Percentiles rank a stretch among this genome's conserved stretches.
phyloP scores from a whole-genome alignment of 2,329 filamentous ascomycete species.

The Aspergillus floridensis region DNA sequence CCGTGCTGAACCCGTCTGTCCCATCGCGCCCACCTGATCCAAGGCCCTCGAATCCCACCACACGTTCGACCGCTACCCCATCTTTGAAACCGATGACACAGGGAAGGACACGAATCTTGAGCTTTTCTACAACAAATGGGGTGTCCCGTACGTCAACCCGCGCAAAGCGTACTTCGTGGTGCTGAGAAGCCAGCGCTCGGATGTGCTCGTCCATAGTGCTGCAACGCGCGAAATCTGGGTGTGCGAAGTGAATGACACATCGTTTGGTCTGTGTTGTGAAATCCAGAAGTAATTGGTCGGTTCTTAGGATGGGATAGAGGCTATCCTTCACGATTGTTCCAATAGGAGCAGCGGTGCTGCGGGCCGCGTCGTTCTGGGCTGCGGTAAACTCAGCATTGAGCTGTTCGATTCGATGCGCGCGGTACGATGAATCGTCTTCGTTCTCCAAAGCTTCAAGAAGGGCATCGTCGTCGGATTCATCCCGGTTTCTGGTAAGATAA shows the following conservation, averaged over 20 bases:
- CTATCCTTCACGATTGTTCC: slow-evolving; percentile 24
- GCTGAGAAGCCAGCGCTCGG: slow-evolving; percentile 41
- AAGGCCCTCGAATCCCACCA: slow-evolving; percentile 50
- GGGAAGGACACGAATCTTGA: slow-evolving; percentile 47
- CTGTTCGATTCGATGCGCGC: slow-evolving; percentile 58
- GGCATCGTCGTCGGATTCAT: slow-evolving; percentile 51
- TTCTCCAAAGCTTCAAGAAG: slow-evolving; percentile 57
- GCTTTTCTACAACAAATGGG: slow-evolving; percentile 48
- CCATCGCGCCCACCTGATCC: slow-evolving; percentile 38
- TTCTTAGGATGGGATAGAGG: slow-evolving; percentile 40
- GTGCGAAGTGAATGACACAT: slow-evolving; percentile 63
- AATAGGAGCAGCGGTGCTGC: slow-evolving; percentile 13
- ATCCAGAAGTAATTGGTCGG: slow-evolving; percentile 58
- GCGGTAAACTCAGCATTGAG: slow-evolving; percentile 56
- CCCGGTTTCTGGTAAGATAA: slow-evolving; percentile 29
- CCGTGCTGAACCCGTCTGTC: slow-evolving; percentile 40
- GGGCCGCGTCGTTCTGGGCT: slow-evolving; percentile 40
- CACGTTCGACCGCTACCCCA: slow-evolving; percentile 44
- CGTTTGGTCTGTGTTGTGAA: slow-evolving; percentile 58
- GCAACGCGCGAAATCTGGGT: slow-evolving; percentile 62
- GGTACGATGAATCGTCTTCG: slow-evolving; percentile 55
- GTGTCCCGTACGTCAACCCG: slow-evolving; percentile 46
- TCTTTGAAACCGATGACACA: slow-evolving; percentile 51
- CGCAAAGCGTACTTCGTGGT: slow-evolving; percentile 46
- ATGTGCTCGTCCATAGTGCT: slow-evolving; percentile 61